A percentile compares a stretch with the other conserved stretches of the same genome.
phyloP scores from a whole-genome alignment of 768 basidiomycete genomes.

The Termitomyces sp. region DNA sequence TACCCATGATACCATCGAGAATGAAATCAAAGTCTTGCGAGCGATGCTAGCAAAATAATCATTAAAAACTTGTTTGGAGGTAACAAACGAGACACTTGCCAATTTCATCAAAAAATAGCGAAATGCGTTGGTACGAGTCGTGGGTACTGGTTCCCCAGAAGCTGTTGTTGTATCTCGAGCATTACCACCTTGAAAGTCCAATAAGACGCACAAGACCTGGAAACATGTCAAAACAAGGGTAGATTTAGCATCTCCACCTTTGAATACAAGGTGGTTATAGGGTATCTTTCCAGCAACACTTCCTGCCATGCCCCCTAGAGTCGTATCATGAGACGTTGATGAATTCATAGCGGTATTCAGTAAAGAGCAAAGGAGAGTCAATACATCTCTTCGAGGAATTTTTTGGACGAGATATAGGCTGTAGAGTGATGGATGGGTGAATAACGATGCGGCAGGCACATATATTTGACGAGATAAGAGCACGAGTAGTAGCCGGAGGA shows the following conservation, averaged over 20 bases:
- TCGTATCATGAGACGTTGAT: constrained; percentile 39
- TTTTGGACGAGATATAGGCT: constrained; percentile 74
- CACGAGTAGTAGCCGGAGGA: constrained; percentile 82
- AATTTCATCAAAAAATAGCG: constrained; percentile 89
- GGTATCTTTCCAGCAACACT: constrained; percentile 77
- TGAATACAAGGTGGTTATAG: constrained; percentile 87
- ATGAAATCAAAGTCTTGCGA: constrained; percentile 86
- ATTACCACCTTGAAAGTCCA: constrained; percentile 77
- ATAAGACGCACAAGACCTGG: constrained; percentile 68
- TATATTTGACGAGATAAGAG: constrained; percentile 91
- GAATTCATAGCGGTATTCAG: constrained; percentile 87
- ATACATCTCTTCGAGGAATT: constrained; percentile 72
- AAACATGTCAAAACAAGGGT: constrained; percentile 70
- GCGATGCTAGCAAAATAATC: constrained; percentile 64
- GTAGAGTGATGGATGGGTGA: constrained; percentile 70
- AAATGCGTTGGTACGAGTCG: constrained; percentile 78
- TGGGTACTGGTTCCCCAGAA: constrained; percentile 45
- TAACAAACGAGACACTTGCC: constrained; percentile 33
- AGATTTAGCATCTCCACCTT: constrained; percentile 75
- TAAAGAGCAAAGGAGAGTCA: constrained; percentile 89
- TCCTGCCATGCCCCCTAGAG: constrained; percentile 65
- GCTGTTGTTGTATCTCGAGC: constrained; percentile 50
- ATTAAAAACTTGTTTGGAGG: neutral
- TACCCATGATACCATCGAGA: constrained; percentile 59
- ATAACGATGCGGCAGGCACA: constrained; percentile 60